These are phyloP conservation scores for Suillus ampliporus DNA, from an alignment of 768 basidiomycete genomes.

Conservation along the genomic window DNA sequence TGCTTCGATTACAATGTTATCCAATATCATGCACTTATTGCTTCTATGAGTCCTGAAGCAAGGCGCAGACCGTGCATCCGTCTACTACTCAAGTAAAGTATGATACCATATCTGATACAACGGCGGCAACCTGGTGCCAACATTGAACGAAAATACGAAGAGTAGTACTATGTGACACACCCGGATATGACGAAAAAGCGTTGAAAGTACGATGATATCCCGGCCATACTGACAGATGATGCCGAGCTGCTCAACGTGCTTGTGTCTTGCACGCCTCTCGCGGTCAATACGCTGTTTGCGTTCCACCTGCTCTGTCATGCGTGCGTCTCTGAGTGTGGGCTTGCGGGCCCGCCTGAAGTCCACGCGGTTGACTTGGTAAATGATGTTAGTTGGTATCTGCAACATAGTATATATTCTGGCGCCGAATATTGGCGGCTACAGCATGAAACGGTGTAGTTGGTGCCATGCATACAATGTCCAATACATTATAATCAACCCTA, in stretches of 20 bases:
- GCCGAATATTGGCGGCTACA: conserved; percentile 30
- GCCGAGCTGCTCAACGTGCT: conserved; percentile 92
- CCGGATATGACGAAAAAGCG: no score
- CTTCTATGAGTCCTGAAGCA: no score
- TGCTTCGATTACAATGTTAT: no score
- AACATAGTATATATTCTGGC: no score
- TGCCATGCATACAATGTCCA: conserved; percentile 25
- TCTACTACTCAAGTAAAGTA: no score
- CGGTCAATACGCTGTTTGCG: conserved; percentile 90
- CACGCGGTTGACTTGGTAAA: conserved; percentile 88
- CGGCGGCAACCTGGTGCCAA: no score
- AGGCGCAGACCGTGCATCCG: no score
- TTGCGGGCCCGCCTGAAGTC: conserved; percentile 91
- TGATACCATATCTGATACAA: no score
- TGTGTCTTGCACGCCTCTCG: conserved; percentile 93
- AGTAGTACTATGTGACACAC: no score
- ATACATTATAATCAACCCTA: conserved; percentile 33
- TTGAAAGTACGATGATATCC: conserved; percentile 71
- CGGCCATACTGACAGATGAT: conserved; percentile 86
- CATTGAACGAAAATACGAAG: no score
- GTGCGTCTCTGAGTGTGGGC: conserved; percentile 86
- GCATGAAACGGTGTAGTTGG: conserved; percentile 20
- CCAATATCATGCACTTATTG: no score
- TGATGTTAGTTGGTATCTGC: no score
- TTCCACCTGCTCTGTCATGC: conserved; percentile 87